Evolutionary conservation across 2,329 filamentous ascomycete species (phyloP).

Genomic region (Trichoderma arundinaceum): DNA sequence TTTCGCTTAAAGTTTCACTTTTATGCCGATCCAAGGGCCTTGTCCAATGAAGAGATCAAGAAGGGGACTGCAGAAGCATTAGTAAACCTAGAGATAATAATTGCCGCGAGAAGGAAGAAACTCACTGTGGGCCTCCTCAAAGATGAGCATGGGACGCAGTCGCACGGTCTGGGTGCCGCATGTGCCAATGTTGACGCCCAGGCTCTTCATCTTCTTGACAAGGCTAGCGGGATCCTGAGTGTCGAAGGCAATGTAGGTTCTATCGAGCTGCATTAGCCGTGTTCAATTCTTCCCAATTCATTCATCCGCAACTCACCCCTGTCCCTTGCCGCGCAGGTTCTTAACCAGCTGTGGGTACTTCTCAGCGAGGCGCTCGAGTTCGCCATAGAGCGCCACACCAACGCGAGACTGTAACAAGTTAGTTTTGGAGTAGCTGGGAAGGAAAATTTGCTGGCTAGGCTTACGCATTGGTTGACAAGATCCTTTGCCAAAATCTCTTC

Average conservation of each 20-base stretch:
- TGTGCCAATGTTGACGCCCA: constrained; percentile 81
- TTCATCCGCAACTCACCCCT: constrained; percentile 49
- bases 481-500: constrained; percentile 72
- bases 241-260: constrained; percentile 81
- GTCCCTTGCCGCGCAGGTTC: constrained; percentile 78
- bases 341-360: constrained; percentile 72
- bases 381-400: constrained; percentile 70
- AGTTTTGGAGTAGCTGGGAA: neutral
- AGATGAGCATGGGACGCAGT: constrained; percentile 80
- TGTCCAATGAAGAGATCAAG: constrained; percentile 21
- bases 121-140: constrained; percentile 70
- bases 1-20: neutral
- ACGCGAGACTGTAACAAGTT: constrained; percentile 53
- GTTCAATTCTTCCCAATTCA: no score
- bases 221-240: constrained; percentile 72
- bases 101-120: neutral
- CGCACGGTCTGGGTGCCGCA: constrained; percentile 72
- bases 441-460: neutral
- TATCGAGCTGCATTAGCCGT: constrained; percentile 28
- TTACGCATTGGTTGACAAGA: constrained; percentile 65
- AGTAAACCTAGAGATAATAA: neutral
- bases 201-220: constrained; percentile 70
- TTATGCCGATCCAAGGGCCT: constrained; percentile 23
- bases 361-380: constrained; percentile 65
- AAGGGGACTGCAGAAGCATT: neutral